Evolutionary conservation across 208 protist species (phyloP).

Genomic region (Trypanosomatidae sp.): DNA sequence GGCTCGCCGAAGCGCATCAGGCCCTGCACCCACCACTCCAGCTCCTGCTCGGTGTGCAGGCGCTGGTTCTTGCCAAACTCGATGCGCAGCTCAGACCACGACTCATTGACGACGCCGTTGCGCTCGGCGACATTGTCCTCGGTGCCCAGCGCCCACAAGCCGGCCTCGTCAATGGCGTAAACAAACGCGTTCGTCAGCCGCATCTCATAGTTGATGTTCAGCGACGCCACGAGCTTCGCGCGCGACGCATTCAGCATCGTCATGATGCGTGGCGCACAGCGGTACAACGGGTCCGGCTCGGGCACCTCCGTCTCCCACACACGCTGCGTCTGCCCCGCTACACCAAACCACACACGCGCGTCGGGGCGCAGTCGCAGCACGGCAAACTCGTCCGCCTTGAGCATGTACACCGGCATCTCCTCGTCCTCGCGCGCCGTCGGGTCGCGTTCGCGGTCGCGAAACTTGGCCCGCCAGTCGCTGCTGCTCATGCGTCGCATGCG

Average conservation of each 20-base stretch:
- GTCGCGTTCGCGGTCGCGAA: constrained; percentile 72
- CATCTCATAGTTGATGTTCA: constrained; percentile 84
- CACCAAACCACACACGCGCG: constrained; percentile 63
- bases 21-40: constrained; percentile 85
- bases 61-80: constrained; percentile 72
- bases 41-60: constrained; percentile 78
- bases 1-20: constrained; percentile 70
- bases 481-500: constrained; percentile 85
- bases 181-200: constrained; percentile 83
- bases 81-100: constrained; percentile 73
- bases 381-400: constrained; percentile 72
- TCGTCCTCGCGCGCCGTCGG: constrained; percentile 64
- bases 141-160: constrained; percentile 80
- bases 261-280: constrained; percentile 59
- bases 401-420: constrained; percentile 68
- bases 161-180: constrained; percentile 64
- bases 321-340: constrained; percentile 45
- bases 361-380: constrained; percentile 63
- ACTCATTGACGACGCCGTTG: constrained; percentile 37
- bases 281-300: constrained; percentile 53
- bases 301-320: constrained; percentile 69
- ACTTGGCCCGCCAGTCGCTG: constrained; percentile 80
- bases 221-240: constrained; percentile 74
- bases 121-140: constrained; percentile 51
- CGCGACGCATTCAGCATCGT: constrained; percentile 73